Evolutionary conservation across 805 yeast species (phyloP).

Genomic region (Tetrapisispora taiwanensis): DNA sequence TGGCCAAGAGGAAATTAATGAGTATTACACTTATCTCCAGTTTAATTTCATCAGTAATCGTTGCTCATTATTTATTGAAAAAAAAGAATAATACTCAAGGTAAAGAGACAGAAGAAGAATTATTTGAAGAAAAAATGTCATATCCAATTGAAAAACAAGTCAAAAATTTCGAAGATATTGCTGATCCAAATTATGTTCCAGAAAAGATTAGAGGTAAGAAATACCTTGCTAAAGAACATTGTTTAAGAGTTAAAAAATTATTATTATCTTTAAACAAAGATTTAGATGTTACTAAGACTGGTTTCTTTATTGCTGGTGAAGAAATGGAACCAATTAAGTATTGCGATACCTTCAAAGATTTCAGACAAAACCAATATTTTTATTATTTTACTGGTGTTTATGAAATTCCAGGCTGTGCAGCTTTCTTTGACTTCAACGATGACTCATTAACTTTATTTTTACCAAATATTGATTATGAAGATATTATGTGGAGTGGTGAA

Average conservation of each 20-base stretch:
- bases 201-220: conserved; percentile 29
- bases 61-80: background rate
- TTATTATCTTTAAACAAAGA: conserved; percentile 22
- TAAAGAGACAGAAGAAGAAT: background rate
- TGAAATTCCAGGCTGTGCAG: conserved; percentile 65
- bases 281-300: conserved; percentile 24
- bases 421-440: conserved; percentile 43
- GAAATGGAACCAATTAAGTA: conserved; percentile 51
- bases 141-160: conserved; percentile 1
- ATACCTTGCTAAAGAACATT: conserved; percentile 81
- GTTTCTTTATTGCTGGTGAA: conserved; percentile 55
- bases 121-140: conserved; percentile 1
- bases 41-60: background rate
- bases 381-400: conserved; percentile 70
- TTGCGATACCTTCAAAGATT: conserved; percentile 66
- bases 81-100: background rate
- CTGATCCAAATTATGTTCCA: conserved; percentile 18
- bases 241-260: conserved; percentile 40
- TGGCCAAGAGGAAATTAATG: background rate
- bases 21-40: background rate
- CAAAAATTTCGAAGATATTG: conserved; percentile 4
- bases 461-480: conserved; percentile 79
- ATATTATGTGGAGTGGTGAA: conserved; percentile 92
- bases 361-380: conserved; percentile 88
- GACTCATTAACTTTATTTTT: conserved; percentile 63